These are phyloP conservation scores for Coleophoma cylindrospora DNA, from an alignment of 2,329 filamentous ascomycete genomes.

Conservation along the genomic window DNA sequence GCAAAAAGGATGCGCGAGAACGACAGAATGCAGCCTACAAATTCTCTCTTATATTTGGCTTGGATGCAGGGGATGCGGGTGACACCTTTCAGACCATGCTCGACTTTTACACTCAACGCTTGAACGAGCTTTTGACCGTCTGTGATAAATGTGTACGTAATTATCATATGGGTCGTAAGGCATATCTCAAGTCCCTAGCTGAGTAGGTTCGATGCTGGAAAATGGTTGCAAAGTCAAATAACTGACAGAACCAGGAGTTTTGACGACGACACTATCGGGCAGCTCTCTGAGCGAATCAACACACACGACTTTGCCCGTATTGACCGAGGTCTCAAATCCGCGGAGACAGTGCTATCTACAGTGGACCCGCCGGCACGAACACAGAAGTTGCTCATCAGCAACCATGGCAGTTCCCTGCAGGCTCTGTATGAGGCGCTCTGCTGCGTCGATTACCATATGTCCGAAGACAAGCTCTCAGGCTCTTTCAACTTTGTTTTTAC, in stretches of 20 bases:
- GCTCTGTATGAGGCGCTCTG: slow-evolving; percentile 86
- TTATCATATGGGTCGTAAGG: slow-evolving; percentile 66
- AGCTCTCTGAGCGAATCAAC: slow-evolving; percentile 53
- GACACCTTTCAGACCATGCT: slow-evolving; percentile 39
- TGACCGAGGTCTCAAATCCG: slow-evolving; percentile 51
- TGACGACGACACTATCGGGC: slow-evolving; percentile 43
- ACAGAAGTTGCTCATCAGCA: slow-evolving; percentile 20
- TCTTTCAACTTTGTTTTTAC: slow-evolving; percentile 78
- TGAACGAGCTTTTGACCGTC: slow-evolving; percentile 53
- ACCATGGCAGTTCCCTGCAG: slow-evolving; percentile 59
- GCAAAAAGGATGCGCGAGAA: slow-evolving; percentile 48
- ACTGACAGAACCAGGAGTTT: slow-evolving; percentile 19
- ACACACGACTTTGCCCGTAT: slow-evolving; percentile 58
- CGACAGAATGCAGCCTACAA: slow-evolving; percentile 60
- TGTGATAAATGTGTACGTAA: slow-evolving; percentile 69
- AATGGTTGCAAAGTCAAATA: not conserved
- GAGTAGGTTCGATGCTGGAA: slow-evolving; percentile 38
- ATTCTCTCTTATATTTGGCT: slow-evolving; percentile 65
- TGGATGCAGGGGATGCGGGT: slow-evolving; percentile 53
- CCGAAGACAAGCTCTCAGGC: slow-evolving; percentile 17
- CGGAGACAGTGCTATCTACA: slow-evolving; percentile 43
- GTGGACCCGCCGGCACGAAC: slow-evolving; percentile 18
- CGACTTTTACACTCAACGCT: slow-evolving; percentile 49
- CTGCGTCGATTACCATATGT: slow-evolving; percentile 70
- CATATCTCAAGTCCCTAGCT: slow-evolving; percentile 56